A percentile compares a stretch with the other conserved stretches of the same genome.
Conservation (phyloP, 345 rosid genomes). For the Eucalyptus globulus region DNA sequence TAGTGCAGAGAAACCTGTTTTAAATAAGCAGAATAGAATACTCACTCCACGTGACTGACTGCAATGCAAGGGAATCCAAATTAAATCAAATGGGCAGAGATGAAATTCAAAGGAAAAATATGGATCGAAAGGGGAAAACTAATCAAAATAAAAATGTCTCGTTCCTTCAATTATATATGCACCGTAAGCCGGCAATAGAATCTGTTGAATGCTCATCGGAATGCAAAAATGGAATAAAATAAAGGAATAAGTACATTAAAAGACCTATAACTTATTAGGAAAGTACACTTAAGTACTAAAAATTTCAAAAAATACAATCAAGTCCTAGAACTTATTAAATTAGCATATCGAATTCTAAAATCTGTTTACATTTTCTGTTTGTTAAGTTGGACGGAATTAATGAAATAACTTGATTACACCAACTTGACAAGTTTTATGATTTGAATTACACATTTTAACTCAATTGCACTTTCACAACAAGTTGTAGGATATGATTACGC, state of each 20-base stretch:
- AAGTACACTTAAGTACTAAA: accelerated
- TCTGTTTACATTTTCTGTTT: accelerated
- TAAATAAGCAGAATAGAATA: neutral
- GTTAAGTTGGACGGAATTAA: too few relatives aligned
- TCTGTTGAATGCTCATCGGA: neutral
- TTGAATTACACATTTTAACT: accelerated
- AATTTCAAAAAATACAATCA: too few relatives aligned
- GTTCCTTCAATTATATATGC: neutral
- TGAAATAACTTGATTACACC: accelerated
- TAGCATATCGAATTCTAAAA: too few relatives aligned
- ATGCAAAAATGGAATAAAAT: neutral
- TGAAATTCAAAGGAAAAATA: neutral
- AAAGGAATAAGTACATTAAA: neutral
- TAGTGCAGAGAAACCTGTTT: neutral
- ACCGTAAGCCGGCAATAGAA: neutral
- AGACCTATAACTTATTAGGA: neutral
- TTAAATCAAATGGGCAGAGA: neutral
- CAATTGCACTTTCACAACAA: too few relatives aligned
- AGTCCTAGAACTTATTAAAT: accelerated
- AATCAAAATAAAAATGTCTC: neutral
- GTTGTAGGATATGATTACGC: too few relatives aligned
- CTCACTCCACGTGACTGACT: neutral
- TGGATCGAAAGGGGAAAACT: neutral
- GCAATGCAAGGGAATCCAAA: neutral
- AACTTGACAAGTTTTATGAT: too few relatives aligned